Evolutionary conservation across 495 filamentous ascomycete species (phyloP).

Genomic region (Talaromyces proteolyticus): DNA sequence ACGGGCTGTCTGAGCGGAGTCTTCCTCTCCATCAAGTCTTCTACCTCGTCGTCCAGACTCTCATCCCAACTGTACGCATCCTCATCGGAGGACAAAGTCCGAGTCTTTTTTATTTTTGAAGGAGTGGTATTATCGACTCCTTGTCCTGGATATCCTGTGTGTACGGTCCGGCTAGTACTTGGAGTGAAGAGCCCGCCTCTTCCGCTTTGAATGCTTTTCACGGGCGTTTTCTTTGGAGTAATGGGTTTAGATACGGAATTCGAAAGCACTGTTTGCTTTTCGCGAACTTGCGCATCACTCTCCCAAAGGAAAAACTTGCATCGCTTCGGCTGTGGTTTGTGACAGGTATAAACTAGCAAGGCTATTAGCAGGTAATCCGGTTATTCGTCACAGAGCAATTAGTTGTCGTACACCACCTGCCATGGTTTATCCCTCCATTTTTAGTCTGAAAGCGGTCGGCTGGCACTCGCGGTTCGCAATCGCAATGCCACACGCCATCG

Average conservation of each 20-base stretch:
- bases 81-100: slow-evolving; percentile 34
- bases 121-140: slow-evolving; percentile 13
- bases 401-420: slow-evolving; percentile 43
- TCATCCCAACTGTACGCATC: slow-evolving; percentile 41
- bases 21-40: background rate
- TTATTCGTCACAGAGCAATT: background rate
- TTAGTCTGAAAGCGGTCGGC: slow-evolving; percentile 56
- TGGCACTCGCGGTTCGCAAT: slow-evolving; percentile 58
- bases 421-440: slow-evolving; percentile 61
- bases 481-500: slow-evolving; percentile 55
- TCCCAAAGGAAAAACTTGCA: slow-evolving; percentile 73
- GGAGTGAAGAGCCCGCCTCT: slow-evolving; percentile 16
- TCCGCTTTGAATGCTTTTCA: slow-evolving; percentile 10
- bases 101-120: slow-evolving; percentile 25
- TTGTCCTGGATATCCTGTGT: background rate
- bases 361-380: background rate
- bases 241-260: slow-evolving; percentile 41
- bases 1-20: slow-evolving; percentile 15
- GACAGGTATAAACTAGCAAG: slow-evolving; percentile 60
- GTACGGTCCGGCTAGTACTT: background rate
- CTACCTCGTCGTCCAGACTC: slow-evolving; percentile 27
- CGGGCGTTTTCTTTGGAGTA: slow-evolving; percentile 12
- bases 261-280: slow-evolving; percentile 42
- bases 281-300: slow-evolving; percentile 52
- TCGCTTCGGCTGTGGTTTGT: slow-evolving; percentile 37